Conservation (phyloP, 768 basidiomycete genomes). For the Mycena vitilis region DNA sequence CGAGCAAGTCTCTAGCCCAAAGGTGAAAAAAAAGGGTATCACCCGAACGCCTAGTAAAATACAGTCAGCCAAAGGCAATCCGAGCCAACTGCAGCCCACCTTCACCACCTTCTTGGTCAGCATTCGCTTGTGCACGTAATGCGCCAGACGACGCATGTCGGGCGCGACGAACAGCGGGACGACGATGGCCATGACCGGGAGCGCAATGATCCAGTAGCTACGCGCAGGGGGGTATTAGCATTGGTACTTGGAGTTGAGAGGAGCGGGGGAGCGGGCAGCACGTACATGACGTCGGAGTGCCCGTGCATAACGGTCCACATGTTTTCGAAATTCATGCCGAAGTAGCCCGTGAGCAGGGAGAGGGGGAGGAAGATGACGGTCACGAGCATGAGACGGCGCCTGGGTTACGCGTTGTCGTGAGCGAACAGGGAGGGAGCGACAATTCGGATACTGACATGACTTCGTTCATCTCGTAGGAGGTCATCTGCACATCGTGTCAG, state of each 20-base stretch:
- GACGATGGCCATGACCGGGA: slow-evolving; percentile 67
- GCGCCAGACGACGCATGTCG: slow-evolving; percentile 59
- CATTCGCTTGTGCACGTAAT: slow-evolving; percentile 58
- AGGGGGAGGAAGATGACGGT: slow-evolving; percentile 79
- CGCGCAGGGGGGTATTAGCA: too few species aligned
- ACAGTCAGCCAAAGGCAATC: not conserved
- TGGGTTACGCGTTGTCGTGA: slow-evolving; percentile 31
- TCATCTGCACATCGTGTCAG: slow-evolving; percentile 51
- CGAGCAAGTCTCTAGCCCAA: not conserved
- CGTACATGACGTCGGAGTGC: slow-evolving; percentile 58
- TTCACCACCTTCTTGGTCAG: slow-evolving; percentile 16
- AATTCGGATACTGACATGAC: slow-evolving; percentile 43
- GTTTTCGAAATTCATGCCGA: slow-evolving; percentile 69
- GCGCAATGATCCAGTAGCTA: slow-evolving; percentile 75
- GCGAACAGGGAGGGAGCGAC: slow-evolving; percentile 34
- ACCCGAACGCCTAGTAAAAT: not conserved
- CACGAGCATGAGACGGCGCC: slow-evolving; percentile 70
- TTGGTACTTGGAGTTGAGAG: too few species aligned
- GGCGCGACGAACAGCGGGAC: slow-evolving; percentile 62
- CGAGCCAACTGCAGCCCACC: slow-evolving; percentile 3
- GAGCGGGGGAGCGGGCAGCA: too few species aligned
- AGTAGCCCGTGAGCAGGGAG: slow-evolving; percentile 62
- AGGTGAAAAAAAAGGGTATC: too few species aligned
- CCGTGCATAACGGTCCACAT: slow-evolving; percentile 59
- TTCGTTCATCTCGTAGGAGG: slow-evolving; percentile 81